A percentile compares a stretch with the other conserved stretches of the same genome.
phyloP scores from a whole-genome alignment of 352 stramenopile species.

The Pythium myriotylum region DNA sequence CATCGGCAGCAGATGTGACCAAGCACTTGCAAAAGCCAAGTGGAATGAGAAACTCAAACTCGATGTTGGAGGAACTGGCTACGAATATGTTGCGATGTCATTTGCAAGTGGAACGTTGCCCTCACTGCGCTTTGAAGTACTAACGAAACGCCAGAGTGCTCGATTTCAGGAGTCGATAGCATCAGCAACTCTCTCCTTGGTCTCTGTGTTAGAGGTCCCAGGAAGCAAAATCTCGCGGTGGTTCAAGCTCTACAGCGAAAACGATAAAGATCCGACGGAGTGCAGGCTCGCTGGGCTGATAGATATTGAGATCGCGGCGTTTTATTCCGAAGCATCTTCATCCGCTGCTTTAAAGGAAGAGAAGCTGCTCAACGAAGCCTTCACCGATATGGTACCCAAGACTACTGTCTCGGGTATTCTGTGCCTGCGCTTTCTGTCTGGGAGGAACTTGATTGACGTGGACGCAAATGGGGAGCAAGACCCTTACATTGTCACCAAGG shows the following conservation, averaged over 20 bases:
- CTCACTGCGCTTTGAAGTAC: slow-evolving; percentile 38
- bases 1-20: neutral
- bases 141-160: slow-evolving; percentile 26
- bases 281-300: slow-evolving; percentile 15
- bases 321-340: slow-evolving; percentile 4
- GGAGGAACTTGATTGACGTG: slow-evolving; percentile 48
- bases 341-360: slow-evolving; percentile 14
- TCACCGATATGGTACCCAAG: slow-evolving; percentile 16
- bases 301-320: slow-evolving; percentile 22
- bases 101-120: slow-evolving; percentile 35
- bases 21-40: neutral
- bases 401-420: slow-evolving; percentile 33
- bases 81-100: slow-evolving; percentile 20
- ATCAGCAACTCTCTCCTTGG: slow-evolving; percentile 29
- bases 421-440: slow-evolving; percentile 45
- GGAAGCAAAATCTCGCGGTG: slow-evolving; percentile 19
- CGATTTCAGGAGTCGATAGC: slow-evolving; percentile 35
- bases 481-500: slow-evolving; percentile 41
- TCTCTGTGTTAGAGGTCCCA: slow-evolving; percentile 12
- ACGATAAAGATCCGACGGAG: neutral
- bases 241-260: slow-evolving; percentile 23
- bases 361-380: slow-evolving; percentile 8
- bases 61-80: slow-evolving; percentile 16
- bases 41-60: slow-evolving; percentile 26
- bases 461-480: slow-evolving; percentile 57